A percentile compares a stretch with the other conserved stretches of the same genome.
phyloP scores from a whole-genome alignment of 306 rosid genomes.

The Pueraria montana region DNA sequence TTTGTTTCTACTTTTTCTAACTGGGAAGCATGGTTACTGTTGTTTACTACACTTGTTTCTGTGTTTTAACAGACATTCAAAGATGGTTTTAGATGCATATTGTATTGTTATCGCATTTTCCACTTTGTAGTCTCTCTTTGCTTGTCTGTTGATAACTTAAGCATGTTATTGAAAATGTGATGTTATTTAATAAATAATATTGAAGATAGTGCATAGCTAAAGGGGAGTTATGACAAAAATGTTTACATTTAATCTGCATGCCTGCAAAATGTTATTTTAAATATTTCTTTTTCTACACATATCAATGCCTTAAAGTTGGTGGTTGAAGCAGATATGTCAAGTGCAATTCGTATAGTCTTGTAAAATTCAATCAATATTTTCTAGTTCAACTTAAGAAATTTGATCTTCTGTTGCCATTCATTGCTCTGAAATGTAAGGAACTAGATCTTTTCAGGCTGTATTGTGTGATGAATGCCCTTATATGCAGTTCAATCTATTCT shows the following conservation, averaged over 20 bases:
- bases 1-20: background rate
- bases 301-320: constrained; percentile 25
- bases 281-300: background rate
- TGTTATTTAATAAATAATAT: constrained; percentile 7
- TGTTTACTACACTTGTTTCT: background rate
- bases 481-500: constrained; percentile 17
- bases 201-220: constrained; percentile 10
- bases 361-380: constrained; percentile 32
- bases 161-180: background rate
- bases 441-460: constrained; percentile 19
- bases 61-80: background rate
- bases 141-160: background rate
- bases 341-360: constrained; percentile 20
- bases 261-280: background rate
- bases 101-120: background rate
- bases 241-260: background rate
- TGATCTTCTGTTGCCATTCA: constrained; percentile 25
- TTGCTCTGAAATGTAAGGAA: constrained; percentile 1
- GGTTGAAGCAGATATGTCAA: constrained; percentile 17
- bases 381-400: constrained; percentile 33
- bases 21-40: background rate
- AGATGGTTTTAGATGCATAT: background rate
- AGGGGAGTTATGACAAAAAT: background rate
- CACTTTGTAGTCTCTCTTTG: background rate
- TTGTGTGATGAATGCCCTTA: constrained; percentile 27